phyloP scores from a whole-genome alignment of 805 yeast genomes.

The Starmerella scarabaei region DNA sequence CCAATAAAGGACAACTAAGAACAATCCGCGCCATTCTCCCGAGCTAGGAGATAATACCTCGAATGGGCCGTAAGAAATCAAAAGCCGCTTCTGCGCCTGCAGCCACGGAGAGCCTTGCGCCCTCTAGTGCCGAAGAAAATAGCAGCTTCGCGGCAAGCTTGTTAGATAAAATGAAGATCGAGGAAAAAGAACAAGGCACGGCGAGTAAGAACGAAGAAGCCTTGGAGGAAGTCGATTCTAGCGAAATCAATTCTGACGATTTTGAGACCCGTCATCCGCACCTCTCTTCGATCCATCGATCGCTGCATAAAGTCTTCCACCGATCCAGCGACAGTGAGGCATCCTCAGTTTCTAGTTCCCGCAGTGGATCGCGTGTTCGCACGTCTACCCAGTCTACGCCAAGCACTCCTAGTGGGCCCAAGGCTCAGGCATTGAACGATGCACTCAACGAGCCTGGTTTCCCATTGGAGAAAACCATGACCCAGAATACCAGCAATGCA shows the following conservation, averaged over 20 bases:
- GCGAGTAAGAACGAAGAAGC: neutral
- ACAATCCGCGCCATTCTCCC: too few relatives aligned
- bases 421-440: neutral
- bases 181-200: neutral
- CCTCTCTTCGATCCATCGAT: constrained; percentile 6
- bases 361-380: too few relatives aligned
- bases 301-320: constrained; percentile 5
- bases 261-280: constrained; percentile 12
- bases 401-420: neutral
- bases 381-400: neutral
- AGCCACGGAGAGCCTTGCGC: neutral
- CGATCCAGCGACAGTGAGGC: neutral
- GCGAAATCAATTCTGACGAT: neutral
- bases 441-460: neutral
- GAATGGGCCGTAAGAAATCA: neutral
- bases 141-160: constrained; percentile 4
- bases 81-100: neutral
- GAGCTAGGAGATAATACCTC: too few relatives aligned
- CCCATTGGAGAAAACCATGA: neutral
- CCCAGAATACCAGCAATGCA: neutral
- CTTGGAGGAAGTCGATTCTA: constrained; percentile 1
- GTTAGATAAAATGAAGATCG: constrained; percentile 2
- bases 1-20: too few relatives aligned
- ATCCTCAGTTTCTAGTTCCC: neutral
- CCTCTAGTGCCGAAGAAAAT: constrained; percentile 3